phyloP scores from a whole-genome alignment of 2,329 filamentous ascomycete species.

The Colletotrichum shisoi region DNA sequence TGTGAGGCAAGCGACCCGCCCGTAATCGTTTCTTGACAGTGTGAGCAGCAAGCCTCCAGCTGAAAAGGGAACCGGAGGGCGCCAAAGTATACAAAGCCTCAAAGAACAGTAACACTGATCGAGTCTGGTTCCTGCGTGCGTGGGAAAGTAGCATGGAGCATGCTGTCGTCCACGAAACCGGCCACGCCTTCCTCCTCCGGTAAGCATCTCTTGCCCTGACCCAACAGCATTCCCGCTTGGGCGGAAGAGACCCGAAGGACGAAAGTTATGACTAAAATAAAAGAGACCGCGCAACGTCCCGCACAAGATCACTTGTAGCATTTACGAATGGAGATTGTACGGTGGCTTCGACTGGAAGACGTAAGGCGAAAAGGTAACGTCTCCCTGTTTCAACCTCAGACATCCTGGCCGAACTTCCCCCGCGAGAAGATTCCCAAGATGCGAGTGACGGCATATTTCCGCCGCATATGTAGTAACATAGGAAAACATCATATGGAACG shows the following conservation, averaged over 20 bases:
- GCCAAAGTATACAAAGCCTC: not conserved
- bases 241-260: not conserved
- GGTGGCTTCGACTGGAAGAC: not conserved
- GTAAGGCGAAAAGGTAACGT: not conserved
- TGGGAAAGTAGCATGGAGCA: not conserved
- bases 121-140: not conserved
- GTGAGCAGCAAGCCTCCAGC: not conserved
- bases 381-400: conserved; percentile 5
- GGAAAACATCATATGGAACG: not conserved
- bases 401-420: not conserved
- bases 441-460: not conserved
- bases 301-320: not conserved
- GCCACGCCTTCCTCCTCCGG: not conserved
- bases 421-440: not conserved
- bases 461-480: not conserved
- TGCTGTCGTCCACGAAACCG: not conserved
- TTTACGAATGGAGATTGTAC: too few species aligned
- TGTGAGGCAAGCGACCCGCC: not conserved
- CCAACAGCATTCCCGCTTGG: not conserved
- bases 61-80: not conserved
- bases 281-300: not conserved
- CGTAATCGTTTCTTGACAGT: not conserved
- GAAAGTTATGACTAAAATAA: not conserved
- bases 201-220: not conserved
- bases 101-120: not conserved